These are phyloP conservation scores for Zizania palustris DNA, from an alignment of 202 grass and related monocot genomes.

Conservation along the genomic window DNA sequence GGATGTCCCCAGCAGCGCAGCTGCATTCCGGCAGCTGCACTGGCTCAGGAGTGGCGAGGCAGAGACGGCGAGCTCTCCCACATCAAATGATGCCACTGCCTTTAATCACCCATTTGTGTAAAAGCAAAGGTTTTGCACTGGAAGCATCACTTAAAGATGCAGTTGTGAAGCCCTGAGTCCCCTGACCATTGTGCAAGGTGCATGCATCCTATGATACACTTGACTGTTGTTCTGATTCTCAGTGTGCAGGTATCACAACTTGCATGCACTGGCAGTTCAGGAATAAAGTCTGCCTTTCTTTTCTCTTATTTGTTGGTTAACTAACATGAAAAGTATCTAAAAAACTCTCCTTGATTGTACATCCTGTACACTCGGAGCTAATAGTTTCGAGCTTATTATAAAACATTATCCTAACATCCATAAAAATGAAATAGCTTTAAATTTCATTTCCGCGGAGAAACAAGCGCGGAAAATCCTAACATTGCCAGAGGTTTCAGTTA, in stretches of 20 bases:
- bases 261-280: constrained; percentile 20
- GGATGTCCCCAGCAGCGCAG: constrained; percentile 72
- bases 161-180: not conserved
- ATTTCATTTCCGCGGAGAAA: not conserved
- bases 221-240: constrained; percentile 36
- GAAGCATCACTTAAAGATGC: constrained; percentile 36
- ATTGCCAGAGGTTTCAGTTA: constrained; percentile 9
- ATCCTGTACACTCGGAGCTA: constrained; percentile 23
- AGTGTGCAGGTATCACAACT: not conserved
- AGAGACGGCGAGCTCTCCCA: constrained; percentile 41
- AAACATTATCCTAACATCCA: constrained; percentile 11
- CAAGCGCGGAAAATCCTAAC: constrained; percentile 10
- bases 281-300: constrained; percentile 25
- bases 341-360: constrained; percentile 5
- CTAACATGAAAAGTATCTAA: not conserved
- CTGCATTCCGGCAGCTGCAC: constrained; percentile 55
- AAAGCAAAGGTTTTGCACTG: constrained; percentile 38
- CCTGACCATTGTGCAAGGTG: constrained; percentile 32
- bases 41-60: constrained; percentile 75
- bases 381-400: not conserved
- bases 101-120: constrained; percentile 56
- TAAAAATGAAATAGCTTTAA: not conserved
- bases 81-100: constrained; percentile 19
- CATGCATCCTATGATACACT: constrained; percentile 30
- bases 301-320: constrained; percentile 24